These are phyloP conservation scores for Monosporascus sp. DNA, from an alignment of 2,329 filamentous ascomycete species.

Conservation along the genomic window DNA sequence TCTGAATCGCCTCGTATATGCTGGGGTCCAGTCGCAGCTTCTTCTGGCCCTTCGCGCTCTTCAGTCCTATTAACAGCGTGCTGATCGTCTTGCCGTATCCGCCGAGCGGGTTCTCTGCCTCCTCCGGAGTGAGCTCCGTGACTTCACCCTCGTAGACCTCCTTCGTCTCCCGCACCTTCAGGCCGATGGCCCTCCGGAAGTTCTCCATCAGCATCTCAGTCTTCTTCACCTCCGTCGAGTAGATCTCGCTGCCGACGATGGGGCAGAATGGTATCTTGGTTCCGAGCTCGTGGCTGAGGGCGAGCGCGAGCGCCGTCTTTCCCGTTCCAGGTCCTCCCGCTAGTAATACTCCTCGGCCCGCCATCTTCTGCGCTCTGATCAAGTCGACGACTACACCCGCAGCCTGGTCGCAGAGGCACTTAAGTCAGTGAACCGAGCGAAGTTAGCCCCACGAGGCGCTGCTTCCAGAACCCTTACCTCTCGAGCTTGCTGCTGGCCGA, in stretches of 20 bases:
- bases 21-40: slow-evolving; percentile 94
- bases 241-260: slow-evolving; percentile 96
- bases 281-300: slow-evolving; percentile 93
- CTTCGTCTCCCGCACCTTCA: slow-evolving; percentile 97
- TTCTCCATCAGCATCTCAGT: slow-evolving; percentile 99
- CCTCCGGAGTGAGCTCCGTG: slow-evolving; percentile 93
- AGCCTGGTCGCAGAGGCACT: slow-evolving; percentile 49
- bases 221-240: slow-evolving; percentile 98
- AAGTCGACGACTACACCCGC: slow-evolving; percentile 94
- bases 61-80: slow-evolving; percentile 87
- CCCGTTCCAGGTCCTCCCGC: slow-evolving; percentile 94
- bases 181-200: slow-evolving; percentile 90
- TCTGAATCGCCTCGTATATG: slow-evolving; percentile 99
- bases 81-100: slow-evolving; percentile 97
- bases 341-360: slow-evolving; percentile 85
- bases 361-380: slow-evolving; percentile 96
- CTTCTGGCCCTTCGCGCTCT: slow-evolving; percentile 95
- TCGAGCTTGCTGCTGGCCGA: slow-evolving; percentile 81
- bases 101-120: slow-evolving; percentile 94
- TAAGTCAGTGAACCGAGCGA: slow-evolving; percentile 1
- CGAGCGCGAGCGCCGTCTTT: slow-evolving; percentile 93
- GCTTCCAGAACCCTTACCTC: slow-evolving; percentile 55
- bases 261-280: slow-evolving; percentile 98
- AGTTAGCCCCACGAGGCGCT: background rate
- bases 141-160: slow-evolving; percentile 99